Base-by-base conservation (phyloP, 2,329 filamentous ascomycete species). In the Pseudogymnoascus sp. region DNA sequence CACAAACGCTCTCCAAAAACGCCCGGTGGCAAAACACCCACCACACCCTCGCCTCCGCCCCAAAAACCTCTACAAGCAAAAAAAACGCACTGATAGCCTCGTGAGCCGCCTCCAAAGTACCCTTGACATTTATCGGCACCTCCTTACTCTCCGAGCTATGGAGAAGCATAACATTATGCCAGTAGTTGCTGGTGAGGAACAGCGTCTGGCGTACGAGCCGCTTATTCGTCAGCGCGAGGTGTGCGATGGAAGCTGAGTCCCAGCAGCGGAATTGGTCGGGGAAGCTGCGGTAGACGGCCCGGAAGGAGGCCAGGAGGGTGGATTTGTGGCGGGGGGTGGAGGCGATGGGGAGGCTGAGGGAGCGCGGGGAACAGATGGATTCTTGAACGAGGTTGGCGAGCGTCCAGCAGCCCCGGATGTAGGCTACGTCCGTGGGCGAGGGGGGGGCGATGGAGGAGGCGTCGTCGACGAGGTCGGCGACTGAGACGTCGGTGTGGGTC, bases 11-110 rank as follows among this genome's bases (percentile, higher is more conserved):
- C 74, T 92, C 88, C 58, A 92, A 77, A 68, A 92, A 92, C 0
- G 88, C 88, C 1, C 89, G 77, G 69, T 92, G 89, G 70, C 90
- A 89, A 65, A 91, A 90, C 0, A 90, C 87, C 88, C 88, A 92
- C 88, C 88, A 92, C 0, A 91, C 88, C 12, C 84, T 80, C 1
- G 87, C 86, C 74, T 92, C 89, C 13, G 77, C 76, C 65, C 86
- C 82, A 63, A 91, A 84, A 10, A 89, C 74, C 35, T 75, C 76
- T 72, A 85, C 89, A 5, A 91, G 77, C 61, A 90, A 77, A 70
- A 92, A 91, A 69, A 91, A 92, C 1, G 86, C 77, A 45, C 79
- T 80, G 52, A 92, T 82, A 3, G 88, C 88, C 68, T 88, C 86
- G 66, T 90, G 84, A 0, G 88, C 88, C 0, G 88, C 86, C 71